Evolutionary conservation across 768 basidiomycete genomes (phyloP), one percentile per base, ranked within the genome.

Genomic region (Piloderma croceum): DNA sequence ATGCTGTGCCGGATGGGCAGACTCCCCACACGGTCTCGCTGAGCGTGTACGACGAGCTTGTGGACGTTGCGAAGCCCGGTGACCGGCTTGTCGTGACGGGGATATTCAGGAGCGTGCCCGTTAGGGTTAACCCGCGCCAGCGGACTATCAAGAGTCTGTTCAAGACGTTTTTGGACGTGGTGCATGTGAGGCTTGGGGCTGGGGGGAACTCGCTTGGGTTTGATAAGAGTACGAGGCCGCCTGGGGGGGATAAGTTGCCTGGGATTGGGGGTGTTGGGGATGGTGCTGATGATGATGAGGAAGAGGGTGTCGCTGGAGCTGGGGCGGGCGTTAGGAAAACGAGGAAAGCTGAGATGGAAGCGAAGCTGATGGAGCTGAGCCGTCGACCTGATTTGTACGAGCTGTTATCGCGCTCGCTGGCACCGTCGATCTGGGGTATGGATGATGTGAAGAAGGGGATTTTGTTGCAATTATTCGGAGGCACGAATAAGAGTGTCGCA

Each of bases 381-480:
- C 62, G 72, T 47, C 64, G 77, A 41, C 77, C 79, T 13, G 92
- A 96, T 59, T 68, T 98, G 21, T 98, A 98, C 58, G 89, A 90
- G 2, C 65, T 88, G 20, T 71, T 98, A 5, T 68, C 92, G 6
- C 70, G 84, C 13, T 90, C 85, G 2, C 74, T 99, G 41, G 94
- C 93, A 1, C 96, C 96, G 12, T 87, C 83, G 24, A 96, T 99
- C 49, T 98, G 90, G 83, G 88, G 90, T 60, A 85, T 98, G 88
- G 93, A 98, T 19, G 96, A 99, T 57, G 91, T 98, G 44, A 99
- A 99, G 69, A 97, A 98, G 69, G 96, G 96, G 0, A 96, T 98
- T 39, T 59, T 99, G 43, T 67, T 99, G 23, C 94, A 98, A 61
- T 64, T 99, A 19, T 98, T 99, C 62, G 96, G 96, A 3, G 96